Conservation (phyloP, 352 stramenopile genomes). For the Plasmopara viticola region DNA sequence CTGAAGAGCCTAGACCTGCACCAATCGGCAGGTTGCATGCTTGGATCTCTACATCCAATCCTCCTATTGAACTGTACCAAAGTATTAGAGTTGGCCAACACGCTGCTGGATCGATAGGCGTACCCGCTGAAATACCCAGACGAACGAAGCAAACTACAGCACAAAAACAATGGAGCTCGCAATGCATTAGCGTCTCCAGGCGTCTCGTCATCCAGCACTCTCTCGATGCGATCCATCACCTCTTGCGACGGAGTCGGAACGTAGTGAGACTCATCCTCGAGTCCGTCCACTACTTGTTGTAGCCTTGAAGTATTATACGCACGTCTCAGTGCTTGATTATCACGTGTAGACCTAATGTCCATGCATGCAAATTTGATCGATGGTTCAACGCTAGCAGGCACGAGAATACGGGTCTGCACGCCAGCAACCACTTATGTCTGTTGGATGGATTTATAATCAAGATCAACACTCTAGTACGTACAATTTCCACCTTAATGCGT, state of each 20-base stretch:
- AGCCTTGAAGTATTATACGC: slow-evolving; percentile 30
- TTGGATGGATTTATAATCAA: neutral
- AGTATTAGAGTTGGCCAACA: slow-evolving; percentile 2
- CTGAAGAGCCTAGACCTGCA: slow-evolving; percentile 88
- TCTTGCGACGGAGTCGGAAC: slow-evolving; percentile 35
- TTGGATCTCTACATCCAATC: slow-evolving; percentile 45
- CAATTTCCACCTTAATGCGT: slow-evolving; percentile 68
- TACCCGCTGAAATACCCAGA: slow-evolving; percentile 28
- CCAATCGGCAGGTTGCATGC: slow-evolving; percentile 67
- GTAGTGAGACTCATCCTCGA: slow-evolving; percentile 39
- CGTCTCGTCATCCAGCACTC: slow-evolving; percentile 36
- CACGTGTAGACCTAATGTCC: slow-evolving; percentile 35
- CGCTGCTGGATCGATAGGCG: neutral
- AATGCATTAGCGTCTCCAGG: slow-evolving; percentile 41
- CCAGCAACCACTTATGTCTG: slow-evolving; percentile 2
- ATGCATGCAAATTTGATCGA: slow-evolving; percentile 45
- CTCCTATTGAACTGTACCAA: slow-evolving; percentile 12
- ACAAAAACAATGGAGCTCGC: slow-evolving; percentile 52
- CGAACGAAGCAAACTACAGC: slow-evolving; percentile 44
- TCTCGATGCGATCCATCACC: slow-evolving; percentile 44
- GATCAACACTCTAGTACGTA: slow-evolving; percentile 31
- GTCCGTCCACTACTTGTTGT: slow-evolving; percentile 26
- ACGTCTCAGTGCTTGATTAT: slow-evolving; percentile 28
- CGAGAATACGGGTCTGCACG: slow-evolving; percentile 24
- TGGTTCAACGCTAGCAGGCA: slow-evolving; percentile 9